Evolutionary conservation across 2,329 filamentous ascomycete species (phyloP), one percentile per base, ranked within the genome.

Genomic region (Scedosporium boydii): DNA sequence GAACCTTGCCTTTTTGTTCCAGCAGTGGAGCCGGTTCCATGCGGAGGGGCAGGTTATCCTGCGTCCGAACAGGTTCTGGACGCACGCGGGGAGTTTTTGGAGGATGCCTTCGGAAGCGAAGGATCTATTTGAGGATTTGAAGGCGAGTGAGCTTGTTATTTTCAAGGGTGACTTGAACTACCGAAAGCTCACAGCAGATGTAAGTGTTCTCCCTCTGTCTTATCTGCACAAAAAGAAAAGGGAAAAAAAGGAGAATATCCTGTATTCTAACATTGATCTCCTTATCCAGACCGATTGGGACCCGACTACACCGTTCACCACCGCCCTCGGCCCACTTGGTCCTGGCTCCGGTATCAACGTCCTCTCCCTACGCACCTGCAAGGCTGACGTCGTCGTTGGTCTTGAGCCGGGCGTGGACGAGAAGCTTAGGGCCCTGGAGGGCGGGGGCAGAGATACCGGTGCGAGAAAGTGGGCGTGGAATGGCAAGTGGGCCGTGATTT

Each of bases 91-190:
- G 3, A 91, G 90, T 70, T 99, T 89, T 77, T 98, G 95, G 93
- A 83, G 92, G 38, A 75, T 99, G 64, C 92, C 93, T 0, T 74
- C 79, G 14, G 80, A 85, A 26, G 90, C 86, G 1, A 82, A 85
- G 2, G 81, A 83, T 29, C 77, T 99, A 12, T 82, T 85, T 60
- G 82, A 90, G 6, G 93, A 98, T 70, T 76, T 99, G 62, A 88
- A 92, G 78, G 77, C 85, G 65, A 90, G 89, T 67, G 90, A 96
- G 73, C 80, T 99, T 18, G 91, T 96, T 12, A 86, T 99, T 62
- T 98, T 98, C 80, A 99, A 99, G 80, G 95, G 95, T 2, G 95
- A 99, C 72, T 74, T 99, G 68, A 99, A 99, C 77, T 99, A 98
- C 75, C 82, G 95, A 65, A 99, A 99, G 75, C 75, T 99, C 67